Evolutionary conservation across 2,329 filamentous ascomycete species (phyloP).

Genomic region (Leptographium lundbergii): DNA sequence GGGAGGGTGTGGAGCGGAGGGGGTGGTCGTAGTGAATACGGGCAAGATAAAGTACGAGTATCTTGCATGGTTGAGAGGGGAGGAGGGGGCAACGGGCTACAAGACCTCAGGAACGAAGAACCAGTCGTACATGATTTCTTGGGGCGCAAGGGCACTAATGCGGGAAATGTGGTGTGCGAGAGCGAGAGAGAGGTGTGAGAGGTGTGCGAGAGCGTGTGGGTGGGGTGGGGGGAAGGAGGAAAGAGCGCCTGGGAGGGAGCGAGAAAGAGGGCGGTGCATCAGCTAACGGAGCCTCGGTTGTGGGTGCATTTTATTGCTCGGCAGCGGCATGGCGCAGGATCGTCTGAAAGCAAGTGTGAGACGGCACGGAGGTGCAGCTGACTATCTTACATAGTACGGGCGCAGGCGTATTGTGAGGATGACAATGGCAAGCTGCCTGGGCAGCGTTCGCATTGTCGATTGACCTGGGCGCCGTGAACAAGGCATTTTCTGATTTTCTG

Average conservation of each 20-base stretch:
- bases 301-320: not conserved
- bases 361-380: no score
- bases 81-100: no score
- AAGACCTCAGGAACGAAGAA: not conserved
- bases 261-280: not conserved
- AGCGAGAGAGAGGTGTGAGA: not conserved
- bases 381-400: no score
- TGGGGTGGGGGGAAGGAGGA: not conserved
- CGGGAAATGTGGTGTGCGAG: not conserved
- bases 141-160: not conserved
- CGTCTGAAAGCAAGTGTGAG: no score
- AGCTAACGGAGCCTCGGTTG: not conserved
- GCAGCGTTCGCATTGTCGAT: not conserved
- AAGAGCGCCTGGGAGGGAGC: not conserved
- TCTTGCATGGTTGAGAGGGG: not conserved
- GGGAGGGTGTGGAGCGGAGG: not conserved
- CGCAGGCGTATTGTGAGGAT: no score
- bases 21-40: not conserved
- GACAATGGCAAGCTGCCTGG: no score
- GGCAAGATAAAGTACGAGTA: not conserved
- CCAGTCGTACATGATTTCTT: not conserved
- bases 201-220: not conserved
- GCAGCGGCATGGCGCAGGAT: no score
- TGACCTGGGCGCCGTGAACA: not conserved
- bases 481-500: not conserved